Percentiles rank a stretch among this genome's conserved stretches.
phyloP scores from a whole-genome alignment of 2,329 filamentous ascomycete species.

The Cryphonectria japonica region DNA sequence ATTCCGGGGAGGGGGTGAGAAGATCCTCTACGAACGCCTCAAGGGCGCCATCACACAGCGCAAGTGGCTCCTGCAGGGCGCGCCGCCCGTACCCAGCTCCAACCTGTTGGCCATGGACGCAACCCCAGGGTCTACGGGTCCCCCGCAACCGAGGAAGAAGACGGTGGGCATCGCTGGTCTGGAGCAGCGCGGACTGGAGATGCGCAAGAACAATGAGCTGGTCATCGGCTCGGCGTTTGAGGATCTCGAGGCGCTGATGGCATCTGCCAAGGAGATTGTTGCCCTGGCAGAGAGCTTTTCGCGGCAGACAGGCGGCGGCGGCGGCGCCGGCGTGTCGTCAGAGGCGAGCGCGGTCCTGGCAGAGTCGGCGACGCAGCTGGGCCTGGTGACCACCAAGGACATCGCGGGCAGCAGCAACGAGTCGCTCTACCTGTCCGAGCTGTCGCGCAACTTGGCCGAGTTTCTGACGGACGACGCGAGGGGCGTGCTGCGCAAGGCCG shows the following conservation, averaged over 20 bases:
- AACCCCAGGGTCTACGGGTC: constrained; percentile 37
- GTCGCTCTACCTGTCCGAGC: constrained; percentile 85
- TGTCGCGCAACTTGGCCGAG: constrained; percentile 83
- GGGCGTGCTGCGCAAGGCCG: constrained; percentile 76
- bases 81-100: constrained; percentile 80
- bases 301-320: constrained; percentile 63
- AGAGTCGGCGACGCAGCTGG: constrained; percentile 81
- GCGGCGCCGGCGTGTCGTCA: constrained; percentile 58
- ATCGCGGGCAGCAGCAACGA: constrained; percentile 83
- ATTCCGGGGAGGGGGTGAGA: constrained; percentile 86
- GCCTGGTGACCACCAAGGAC: constrained; percentile 92
- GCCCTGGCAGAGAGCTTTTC: constrained; percentile 89
- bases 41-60: constrained; percentile 88
- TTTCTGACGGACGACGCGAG: constrained; percentile 85
- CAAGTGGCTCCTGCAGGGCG: constrained; percentile 92
- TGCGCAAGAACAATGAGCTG: constrained; percentile 89
- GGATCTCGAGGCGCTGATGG: constrained; percentile 95
- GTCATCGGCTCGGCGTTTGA: constrained; percentile 95
- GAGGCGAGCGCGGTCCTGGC: constrained; percentile 78
- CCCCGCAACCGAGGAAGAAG: constrained; percentile 44
- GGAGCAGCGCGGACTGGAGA: constrained; percentile 80
- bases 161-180: constrained; percentile 89
- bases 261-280: constrained; percentile 94
- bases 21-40: constrained; percentile 85
- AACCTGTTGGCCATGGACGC: constrained; percentile 44